Percentiles rank a stretch among this genome's conserved stretches.
These are phyloP conservation scores for Boletus chippewaensis DNA, from an alignment of 1,284 basidiomycete genomes.

Conservation along the genomic window DNA sequence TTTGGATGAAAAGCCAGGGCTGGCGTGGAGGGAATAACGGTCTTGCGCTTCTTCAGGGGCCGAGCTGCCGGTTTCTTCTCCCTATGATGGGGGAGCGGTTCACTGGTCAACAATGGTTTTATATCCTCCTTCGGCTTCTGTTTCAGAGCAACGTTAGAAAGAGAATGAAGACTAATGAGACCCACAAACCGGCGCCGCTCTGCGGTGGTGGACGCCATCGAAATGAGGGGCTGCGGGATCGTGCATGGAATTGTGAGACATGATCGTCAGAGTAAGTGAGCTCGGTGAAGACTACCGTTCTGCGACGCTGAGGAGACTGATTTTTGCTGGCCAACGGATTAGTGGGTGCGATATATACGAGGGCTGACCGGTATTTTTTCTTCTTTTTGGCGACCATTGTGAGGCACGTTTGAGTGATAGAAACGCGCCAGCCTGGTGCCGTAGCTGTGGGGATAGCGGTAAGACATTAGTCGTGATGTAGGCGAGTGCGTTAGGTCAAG, in stretches of 20 bases:
- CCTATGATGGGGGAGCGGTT: conserved; percentile 24
- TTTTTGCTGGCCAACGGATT: conserved; percentile 7
- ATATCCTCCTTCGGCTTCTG: conserved; percentile 23
- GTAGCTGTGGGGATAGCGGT: conserved; percentile 29
- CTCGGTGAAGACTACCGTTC: conserved; percentile 9
- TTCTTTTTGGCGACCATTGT: conserved; percentile 14
- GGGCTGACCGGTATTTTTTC: conserved; percentile 16
- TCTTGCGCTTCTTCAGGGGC: conserved; percentile 25
- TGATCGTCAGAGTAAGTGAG: conserved; percentile 7
- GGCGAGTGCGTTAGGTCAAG: conserved; percentile 26
- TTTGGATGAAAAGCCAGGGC: conserved; percentile 19
- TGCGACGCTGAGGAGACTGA: conserved; percentile 13
- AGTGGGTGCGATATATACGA: conserved; percentile 27
- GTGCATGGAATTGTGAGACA: conserved; percentile 10
- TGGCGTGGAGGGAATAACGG: conserved; percentile 16
- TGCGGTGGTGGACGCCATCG: conserved; percentile 16
- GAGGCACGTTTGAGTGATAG: conserved; percentile 27
- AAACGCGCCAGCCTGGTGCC: conserved; percentile 34
- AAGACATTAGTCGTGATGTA: conserved; percentile 24
- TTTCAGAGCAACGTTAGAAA: conserved; percentile 12
- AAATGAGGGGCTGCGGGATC: conserved; percentile 12
- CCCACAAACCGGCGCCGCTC: conserved; percentile 20
- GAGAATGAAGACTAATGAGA: conserved; percentile 12
- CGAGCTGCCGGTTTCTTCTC: conserved; percentile 18
- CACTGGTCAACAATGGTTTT: conserved; percentile 20